Base-by-base conservation (phyloP, 176 grass and related monocot genomes). In the Oryza glaberrima region DNA sequence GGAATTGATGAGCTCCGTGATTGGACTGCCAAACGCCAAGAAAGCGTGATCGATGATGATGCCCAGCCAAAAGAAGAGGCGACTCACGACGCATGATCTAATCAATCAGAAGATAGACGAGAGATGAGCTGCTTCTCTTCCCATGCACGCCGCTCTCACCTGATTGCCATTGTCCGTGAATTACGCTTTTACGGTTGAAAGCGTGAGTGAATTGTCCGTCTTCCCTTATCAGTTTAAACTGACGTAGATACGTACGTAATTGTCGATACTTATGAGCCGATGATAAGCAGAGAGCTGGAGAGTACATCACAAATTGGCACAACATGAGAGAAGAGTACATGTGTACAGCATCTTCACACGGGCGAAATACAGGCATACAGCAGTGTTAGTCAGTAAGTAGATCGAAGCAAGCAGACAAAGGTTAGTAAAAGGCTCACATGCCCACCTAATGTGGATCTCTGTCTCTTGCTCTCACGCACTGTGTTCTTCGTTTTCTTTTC, bases 341-440 rank as follows among this genome's bases (percentile, higher is more conserved):
- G 10, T 32, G 11, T 3, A 5, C 69, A 45, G 46, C 48, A 77
- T 85, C 78, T 90, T 3, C 20, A 1, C 83, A 90, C 58, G 73
- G 83, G 78, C n/a, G n/a, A 51, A 72, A 67, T 32, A 32, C 30
- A 32, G 30, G 30, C 30, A 32, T 32, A 32, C 26, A 66, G 69
- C 9, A 12, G 38, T 3, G 43, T 9, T 68, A 26, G 69, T 34
- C 60, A 44, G 43, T 7, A 9, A 77, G 65, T 15, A 73, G 68
- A 48, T 82, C 2, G 36, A 73, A 79, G 84, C 75, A 86, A 75
- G 69, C 85, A 65, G 81, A 84, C 81, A 76, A 46, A 44, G 85
- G 70, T 84, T 76, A 73, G 80, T 84, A 44, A 81, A 54, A 87
- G 52, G 76, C 36, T 85, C 81, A 88, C 81, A 73, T 90, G 88